A percentile compares a stretch with the other conserved stretches of the same genome.
These are phyloP conservation scores for Digitaria exilis DNA, from an alignment of 202 grass and related monocot species.

Conservation along the genomic window DNA sequence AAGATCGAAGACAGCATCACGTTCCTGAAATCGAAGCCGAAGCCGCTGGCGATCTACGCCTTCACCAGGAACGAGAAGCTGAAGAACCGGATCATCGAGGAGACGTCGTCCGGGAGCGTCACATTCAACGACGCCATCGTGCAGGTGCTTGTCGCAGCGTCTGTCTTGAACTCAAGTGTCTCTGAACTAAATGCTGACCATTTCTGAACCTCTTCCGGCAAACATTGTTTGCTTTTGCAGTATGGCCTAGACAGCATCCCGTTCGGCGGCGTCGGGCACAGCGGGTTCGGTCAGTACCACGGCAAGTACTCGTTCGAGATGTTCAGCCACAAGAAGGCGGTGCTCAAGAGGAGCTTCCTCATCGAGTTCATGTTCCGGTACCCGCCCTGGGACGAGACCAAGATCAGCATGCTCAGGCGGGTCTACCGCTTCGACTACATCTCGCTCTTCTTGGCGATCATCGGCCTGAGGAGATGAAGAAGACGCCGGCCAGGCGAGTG, in stretches of 20 bases:
- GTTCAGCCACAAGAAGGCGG: conserved; percentile 86
- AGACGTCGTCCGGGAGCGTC: conserved; percentile 80
- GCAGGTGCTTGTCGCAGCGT: conserved; percentile 43
- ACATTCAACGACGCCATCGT: conserved; percentile 76
- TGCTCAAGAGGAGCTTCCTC: conserved; percentile 69
- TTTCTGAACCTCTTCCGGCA: background rate
- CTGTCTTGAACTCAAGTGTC: background rate
- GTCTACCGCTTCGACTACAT: conserved; percentile 58
- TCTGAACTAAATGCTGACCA: background rate
- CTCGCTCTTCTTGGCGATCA: conserved; percentile 52
- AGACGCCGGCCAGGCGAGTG: background rate
- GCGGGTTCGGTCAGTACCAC: conserved; percentile 88
- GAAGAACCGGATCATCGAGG: conserved; percentile 52
- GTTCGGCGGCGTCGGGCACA: conserved; percentile 73
- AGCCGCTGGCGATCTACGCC: conserved; percentile 73
- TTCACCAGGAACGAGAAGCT: conserved; percentile 72
- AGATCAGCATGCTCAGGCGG: conserved; percentile 55
- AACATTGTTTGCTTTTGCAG: conserved; percentile 29
- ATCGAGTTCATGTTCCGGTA: conserved; percentile 76
- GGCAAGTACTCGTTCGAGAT: conserved; percentile 90
- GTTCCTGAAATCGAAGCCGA: conserved; percentile 63
- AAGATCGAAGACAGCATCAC: conserved; percentile 77
- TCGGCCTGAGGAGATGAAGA: conserved; percentile 62
- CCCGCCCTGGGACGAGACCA: conserved; percentile 68
- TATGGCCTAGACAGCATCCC: conserved; percentile 56